These are phyloP conservation scores for Eucalyptus pauciflora DNA, from an alignment of 345 rosid genomes.

Conservation along the genomic window DNA sequence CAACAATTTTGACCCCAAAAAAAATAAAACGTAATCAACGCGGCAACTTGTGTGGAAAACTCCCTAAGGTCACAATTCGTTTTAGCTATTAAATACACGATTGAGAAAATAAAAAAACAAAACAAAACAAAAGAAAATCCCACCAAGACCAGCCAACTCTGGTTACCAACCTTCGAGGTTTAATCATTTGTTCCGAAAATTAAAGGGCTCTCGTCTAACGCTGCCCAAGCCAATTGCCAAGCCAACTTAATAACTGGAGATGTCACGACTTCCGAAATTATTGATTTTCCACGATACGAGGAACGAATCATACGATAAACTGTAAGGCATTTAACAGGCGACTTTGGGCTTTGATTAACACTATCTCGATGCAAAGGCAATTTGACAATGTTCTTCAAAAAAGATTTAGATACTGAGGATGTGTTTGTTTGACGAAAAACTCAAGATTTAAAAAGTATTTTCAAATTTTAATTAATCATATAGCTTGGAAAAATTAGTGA, in stretches of 20 bases:
- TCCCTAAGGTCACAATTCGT: background rate
- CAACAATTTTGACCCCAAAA: background rate
- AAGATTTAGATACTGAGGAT: rapidly evolving
- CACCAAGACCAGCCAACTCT: background rate
- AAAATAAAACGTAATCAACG: background rate
- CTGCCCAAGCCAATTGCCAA: too few relatives aligned
- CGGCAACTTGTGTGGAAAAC: background rate
- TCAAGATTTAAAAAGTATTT: too few relatives aligned
- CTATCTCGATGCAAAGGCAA: background rate
- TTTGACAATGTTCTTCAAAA: background rate
- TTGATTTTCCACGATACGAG: rapidly evolving
- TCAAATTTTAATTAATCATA: too few relatives aligned
- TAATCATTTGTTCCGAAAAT: background rate
- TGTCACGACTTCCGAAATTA: rapidly evolving
- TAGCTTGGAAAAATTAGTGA: too few relatives aligned
- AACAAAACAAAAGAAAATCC: background rate
- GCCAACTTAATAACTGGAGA: background rate
- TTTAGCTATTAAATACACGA: background rate
- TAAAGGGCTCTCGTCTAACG: background rate
- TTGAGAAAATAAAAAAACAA: background rate
- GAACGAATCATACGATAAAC: background rate
- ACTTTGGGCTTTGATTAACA: background rate
- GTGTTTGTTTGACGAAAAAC: background rate
- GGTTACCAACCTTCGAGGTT: background rate
- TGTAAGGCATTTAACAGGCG: background rate